These are phyloP conservation scores for Eutrema yunnanense DNA, from an alignment of 345 rosid genomes.

Conservation along the genomic window DNA sequence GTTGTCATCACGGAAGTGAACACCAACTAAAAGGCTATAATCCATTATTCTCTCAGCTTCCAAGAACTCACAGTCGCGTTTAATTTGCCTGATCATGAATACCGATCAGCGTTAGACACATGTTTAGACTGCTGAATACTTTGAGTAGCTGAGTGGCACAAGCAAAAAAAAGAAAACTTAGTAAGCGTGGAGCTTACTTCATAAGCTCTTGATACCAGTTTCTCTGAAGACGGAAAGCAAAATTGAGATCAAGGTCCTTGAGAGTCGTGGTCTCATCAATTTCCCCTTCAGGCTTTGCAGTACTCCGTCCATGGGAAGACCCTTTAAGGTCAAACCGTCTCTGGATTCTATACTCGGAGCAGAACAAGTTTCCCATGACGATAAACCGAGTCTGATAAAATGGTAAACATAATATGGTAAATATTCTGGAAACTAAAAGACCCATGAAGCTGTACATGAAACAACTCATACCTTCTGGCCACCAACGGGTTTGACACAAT, in stretches of 20 bases:
- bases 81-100: slow-evolving; percentile 63
- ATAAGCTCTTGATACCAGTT: slow-evolving; percentile 86
- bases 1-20: slow-evolving; percentile 90
- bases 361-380: slow-evolving; percentile 96
- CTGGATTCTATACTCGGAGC: slow-evolving; percentile 92
- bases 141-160: not conserved
- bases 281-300: slow-evolving; percentile 76
- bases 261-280: slow-evolving; percentile 96
- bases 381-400: slow-evolving; percentile 71
- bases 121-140: not conserved
- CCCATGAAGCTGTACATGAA: not conserved
- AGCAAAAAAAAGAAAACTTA: not conserved
- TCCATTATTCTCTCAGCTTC: slow-evolving; percentile 94
- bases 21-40: slow-evolving; percentile 88
- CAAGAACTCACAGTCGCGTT: slow-evolving; percentile 85
- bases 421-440: not conserved
- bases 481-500: slow-evolving; percentile 90
- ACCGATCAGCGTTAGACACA: not conserved
- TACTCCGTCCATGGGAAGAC: slow-evolving; percentile 88
- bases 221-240: slow-evolving; percentile 72
- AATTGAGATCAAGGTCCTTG: slow-evolving; percentile 94
- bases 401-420: not conserved
- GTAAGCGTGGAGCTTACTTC: slow-evolving; percentile 40
- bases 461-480: slow-evolving; percentile 66
- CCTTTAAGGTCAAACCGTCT: slow-evolving; percentile 96